Base-by-base conservation (phyloP, 306 rosid species). In the Parietaria judaica region DNA sequence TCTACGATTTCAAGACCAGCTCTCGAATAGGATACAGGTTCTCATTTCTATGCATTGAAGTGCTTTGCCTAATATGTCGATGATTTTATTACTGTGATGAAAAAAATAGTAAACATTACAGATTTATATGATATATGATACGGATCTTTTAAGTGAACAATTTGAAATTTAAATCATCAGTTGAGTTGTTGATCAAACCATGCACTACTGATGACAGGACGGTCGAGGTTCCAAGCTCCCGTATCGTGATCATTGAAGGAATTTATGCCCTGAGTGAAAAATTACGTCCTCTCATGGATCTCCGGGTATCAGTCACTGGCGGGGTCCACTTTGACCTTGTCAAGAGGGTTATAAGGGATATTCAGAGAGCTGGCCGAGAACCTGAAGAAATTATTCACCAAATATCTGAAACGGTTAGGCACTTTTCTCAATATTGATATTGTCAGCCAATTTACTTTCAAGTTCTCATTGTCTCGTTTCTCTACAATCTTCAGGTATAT, bases 281-380 rank as follows among this genome's bases (percentile, higher is more conserved):
- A 77, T 70, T 94, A 79, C 81, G 99, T 64, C 92, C 89, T 65
- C 74, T 86, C 46, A 80, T 94, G 81, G 99, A 94, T 75, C 95
- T 94, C 61, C 80, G 94, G 72, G 94, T 94, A 53, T 94, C 97
- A 74, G 99, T 94, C 68, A 94, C 90, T 8, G 99, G 99, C 11
- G 99, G 97, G 81, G 99, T 94, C 72, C 99, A 94, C 84, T 83
- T 94, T 75, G 99, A 94, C 81, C 97, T 94, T 58, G 97, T 94
- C 58, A 94, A 94, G 75, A 74, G 99, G 75, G 99, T 94, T 59
- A 79, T 94, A 60, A 88, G 99, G 58, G 99, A 94, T 73, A 84
- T 94, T 64, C 97, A 94, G 66, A 89, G 99, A 51, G 99, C 99
- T 69, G 90, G 96, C 65, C 99, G 88, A 78, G 90, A 88, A 73